These are phyloP conservation scores for Tuber calosporum DNA, from an alignment of 495 filamentous ascomycete genomes.

Conservation along the genomic window DNA sequence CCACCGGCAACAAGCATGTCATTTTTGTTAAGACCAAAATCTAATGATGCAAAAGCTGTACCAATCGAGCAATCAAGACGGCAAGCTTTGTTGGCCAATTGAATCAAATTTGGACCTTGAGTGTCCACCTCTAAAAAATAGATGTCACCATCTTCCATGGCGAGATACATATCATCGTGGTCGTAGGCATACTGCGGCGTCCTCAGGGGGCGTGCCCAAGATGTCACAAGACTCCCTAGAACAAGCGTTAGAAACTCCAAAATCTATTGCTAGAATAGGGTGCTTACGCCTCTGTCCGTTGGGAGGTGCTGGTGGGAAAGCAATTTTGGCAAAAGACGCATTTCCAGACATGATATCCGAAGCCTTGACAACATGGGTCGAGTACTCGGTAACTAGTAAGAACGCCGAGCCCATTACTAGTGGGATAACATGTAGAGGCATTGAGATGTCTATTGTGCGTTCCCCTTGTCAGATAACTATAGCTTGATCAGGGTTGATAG, in stretches of 20 bases:
- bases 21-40: conserved; percentile 48
- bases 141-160: conserved; percentile 71
- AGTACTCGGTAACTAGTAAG: conserved; percentile 39
- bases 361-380: conserved; percentile 38
- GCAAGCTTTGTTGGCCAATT: conserved; percentile 51
- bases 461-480: neutral
- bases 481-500: neutral
- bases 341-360: conserved; percentile 37
- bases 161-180: conserved; percentile 68
- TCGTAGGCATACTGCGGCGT: conserved; percentile 52
- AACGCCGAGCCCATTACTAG: conserved; percentile 40
- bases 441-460: conserved; percentile 34
- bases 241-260: conserved; percentile 18
- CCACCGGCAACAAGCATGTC: conserved; percentile 76
- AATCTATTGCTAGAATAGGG: conserved; percentile 1
- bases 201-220: conserved; percentile 68
- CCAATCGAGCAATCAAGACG: conserved; percentile 57
- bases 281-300: conserved; percentile 34
- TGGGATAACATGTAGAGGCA: conserved; percentile 40
- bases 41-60: conserved; percentile 58
- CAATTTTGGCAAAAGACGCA: conserved; percentile 36
- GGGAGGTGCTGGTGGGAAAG: conserved; percentile 30
- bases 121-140: conserved; percentile 59
- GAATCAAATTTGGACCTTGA: conserved; percentile 46
- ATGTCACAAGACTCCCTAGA: conserved; percentile 44